Evolutionary conservation across 768 basidiomycete species (phyloP).

Genomic region (Amanita phalloides): DNA sequence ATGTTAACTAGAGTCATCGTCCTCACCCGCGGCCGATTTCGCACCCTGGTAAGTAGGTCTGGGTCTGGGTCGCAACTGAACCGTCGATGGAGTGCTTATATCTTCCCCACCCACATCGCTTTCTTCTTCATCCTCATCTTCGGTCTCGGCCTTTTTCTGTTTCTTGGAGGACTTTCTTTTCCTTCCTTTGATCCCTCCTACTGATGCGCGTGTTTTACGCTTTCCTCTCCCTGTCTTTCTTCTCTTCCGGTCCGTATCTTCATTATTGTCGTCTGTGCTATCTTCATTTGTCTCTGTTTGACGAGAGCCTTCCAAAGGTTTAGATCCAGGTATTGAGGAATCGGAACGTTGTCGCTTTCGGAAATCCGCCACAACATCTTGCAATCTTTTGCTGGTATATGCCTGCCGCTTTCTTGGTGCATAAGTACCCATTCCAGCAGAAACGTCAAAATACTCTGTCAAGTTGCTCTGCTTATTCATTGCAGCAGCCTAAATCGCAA

Average conservation of each 20-base stretch:
- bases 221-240: slow-evolving; percentile 8
- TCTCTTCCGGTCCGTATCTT: too few relatives aligned
- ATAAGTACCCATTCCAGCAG: slow-evolving; percentile 52
- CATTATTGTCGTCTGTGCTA: slow-evolving; percentile 10
- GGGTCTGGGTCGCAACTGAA: slow-evolving; percentile 23
- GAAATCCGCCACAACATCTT: slow-evolving; percentile 78
- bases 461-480: slow-evolving; percentile 72
- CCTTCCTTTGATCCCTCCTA: slow-evolving; percentile 9
- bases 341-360: slow-evolving; percentile 41
- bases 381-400: slow-evolving; percentile 78
- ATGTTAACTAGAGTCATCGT: background rate
- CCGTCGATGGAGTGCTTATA: slow-evolving; percentile 9
- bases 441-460: slow-evolving; percentile 63
- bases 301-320: slow-evolving; percentile 15
- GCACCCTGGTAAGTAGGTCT: slow-evolving; percentile 13
- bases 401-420: slow-evolving; percentile 75
- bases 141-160: slow-evolving; percentile 13
- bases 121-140: slow-evolving; percentile 15
- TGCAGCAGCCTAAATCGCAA: slow-evolving; percentile 37
- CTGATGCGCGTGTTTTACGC: slow-evolving; percentile 2
- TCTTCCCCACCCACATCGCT: slow-evolving; percentile 17
- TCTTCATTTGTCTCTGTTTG: slow-evolving; percentile 9
- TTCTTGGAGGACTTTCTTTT: slow-evolving; percentile 5
- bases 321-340: slow-evolving; percentile 12
- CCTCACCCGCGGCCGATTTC: background rate